phyloP scores from a whole-genome alignment of 2,329 filamentous ascomycete genomes.

The Pseudogymnoascus sp. region DNA sequence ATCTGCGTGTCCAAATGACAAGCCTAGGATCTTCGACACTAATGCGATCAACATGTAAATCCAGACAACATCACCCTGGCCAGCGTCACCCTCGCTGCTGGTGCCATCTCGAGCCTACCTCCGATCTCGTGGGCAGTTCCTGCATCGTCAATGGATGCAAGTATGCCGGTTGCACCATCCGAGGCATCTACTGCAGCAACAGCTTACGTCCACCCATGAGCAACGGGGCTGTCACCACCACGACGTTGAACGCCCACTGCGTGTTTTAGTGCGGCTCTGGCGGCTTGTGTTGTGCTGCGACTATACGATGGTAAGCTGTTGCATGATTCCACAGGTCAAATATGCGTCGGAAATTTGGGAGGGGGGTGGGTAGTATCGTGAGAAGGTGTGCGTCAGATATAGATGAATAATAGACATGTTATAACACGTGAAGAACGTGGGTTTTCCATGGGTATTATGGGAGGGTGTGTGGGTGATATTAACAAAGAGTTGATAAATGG shows the following conservation, averaged over 20 bases:
- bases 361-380: background rate
- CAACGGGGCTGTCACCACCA: background rate
- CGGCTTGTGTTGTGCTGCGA: background rate
- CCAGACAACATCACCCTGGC: background rate
- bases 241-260: background rate
- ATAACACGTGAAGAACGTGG: background rate
- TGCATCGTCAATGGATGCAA: background rate
- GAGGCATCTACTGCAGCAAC: background rate
- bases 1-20: background rate
- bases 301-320: background rate
- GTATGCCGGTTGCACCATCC: background rate
- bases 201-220: background rate
- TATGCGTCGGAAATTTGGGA: background rate
- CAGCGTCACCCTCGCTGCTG: background rate
- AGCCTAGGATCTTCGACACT: background rate
- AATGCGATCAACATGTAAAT: background rate
- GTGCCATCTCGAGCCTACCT: background rate
- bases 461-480: background rate
- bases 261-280: background rate
- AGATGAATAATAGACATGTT: background rate
- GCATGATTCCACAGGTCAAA: background rate
- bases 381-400: background rate
- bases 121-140: background rate
- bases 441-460: background rate
- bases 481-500: background rate